A percentile compares a stretch with the other conserved stretches of the same genome.
phyloP scores from a whole-genome alignment of 2,329 filamentous ascomycete species.

The Apiospora koreana region DNA sequence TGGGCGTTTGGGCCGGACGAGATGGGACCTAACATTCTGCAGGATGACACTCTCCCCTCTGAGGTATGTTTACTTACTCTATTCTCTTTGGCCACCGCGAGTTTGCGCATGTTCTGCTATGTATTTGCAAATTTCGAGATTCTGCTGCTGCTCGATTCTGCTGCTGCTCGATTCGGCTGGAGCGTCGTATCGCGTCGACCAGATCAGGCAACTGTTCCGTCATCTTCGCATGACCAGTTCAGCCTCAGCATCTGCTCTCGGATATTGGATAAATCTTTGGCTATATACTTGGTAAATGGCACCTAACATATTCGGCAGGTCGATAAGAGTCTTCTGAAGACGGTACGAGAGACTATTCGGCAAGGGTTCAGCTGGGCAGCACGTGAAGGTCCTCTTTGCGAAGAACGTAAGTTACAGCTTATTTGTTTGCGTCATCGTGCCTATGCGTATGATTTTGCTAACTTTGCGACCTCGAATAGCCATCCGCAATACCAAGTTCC shows the following conservation, averaged over 20 bases:
- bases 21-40: slow-evolving; percentile 89
- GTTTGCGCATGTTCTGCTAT: slow-evolving; percentile 10
- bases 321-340: slow-evolving; percentile 85
- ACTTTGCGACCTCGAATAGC: slow-evolving; percentile 47
- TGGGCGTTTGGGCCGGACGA: slow-evolving; percentile 99
- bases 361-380: slow-evolving; percentile 98
- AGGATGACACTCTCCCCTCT: slow-evolving; percentile 92
- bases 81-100: slow-evolving; percentile 13
- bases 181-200: slow-evolving; percentile 12
- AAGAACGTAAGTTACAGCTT: slow-evolving; percentile 75
- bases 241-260: neutral
- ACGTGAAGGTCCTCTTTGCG: slow-evolving; percentile 91
- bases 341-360: slow-evolving; percentile 87
- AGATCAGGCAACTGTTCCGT: slow-evolving; percentile 15
- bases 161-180: neutral
- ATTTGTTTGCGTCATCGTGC: slow-evolving; percentile 18
- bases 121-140: slow-evolving; percentile 10
- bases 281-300: neutral
- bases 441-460: neutral
- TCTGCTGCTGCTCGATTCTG: neutral
- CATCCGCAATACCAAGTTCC: slow-evolving; percentile 97
- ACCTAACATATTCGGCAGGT: slow-evolving; percentile 53
- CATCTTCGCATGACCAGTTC: slow-evolving; percentile 9
- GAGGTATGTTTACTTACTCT: slow-evolving; percentile 57
- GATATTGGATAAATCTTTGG: neutral